Evolutionary conservation across 257 asterid genomes (phyloP).

Genomic region (Misopates orontium): DNA sequence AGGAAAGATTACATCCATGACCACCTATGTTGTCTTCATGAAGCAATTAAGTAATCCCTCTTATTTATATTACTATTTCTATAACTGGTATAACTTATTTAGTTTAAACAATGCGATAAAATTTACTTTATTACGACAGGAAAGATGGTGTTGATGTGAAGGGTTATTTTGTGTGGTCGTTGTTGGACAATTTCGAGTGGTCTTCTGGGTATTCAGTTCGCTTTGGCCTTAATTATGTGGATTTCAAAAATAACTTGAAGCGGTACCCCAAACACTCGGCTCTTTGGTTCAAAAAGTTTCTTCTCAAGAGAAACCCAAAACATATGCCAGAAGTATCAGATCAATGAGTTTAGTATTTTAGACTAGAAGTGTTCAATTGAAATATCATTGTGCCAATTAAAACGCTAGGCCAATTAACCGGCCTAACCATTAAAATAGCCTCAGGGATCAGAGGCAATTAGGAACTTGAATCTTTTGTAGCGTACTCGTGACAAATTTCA

Average conservation of each 20-base stretch:
- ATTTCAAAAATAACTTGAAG: slow-evolving; percentile 35
- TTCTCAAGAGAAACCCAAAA: slow-evolving; percentile 11
- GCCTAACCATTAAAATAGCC: no score
- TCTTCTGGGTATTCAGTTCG: slow-evolving; percentile 42
- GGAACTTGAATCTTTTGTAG: no score
- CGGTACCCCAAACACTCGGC: slow-evolving; percentile 52
- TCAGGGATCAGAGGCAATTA: no score
- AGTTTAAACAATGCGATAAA: no score
- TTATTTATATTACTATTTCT: background rate
- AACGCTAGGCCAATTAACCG: no score
- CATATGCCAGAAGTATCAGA: slow-evolving; percentile 17
- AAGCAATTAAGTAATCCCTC: slow-evolving; percentile 37
- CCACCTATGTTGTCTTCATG: slow-evolving; percentile 41
- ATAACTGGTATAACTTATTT: background rate
- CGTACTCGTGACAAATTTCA: no score
- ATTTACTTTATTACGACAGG: slow-evolving; percentile 27
- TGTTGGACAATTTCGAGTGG: slow-evolving; percentile 61
- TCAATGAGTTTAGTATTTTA: slow-evolving; percentile 13
- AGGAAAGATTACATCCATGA: slow-evolving; percentile 39
- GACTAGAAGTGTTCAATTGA: no score
- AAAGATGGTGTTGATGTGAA: slow-evolving; percentile 37
- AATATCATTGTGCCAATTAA: no score
- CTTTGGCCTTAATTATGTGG: slow-evolving; percentile 48
- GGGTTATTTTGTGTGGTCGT: slow-evolving; percentile 57
- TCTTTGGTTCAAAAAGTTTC: slow-evolving; percentile 40